A percentile compares a stretch with the other conserved stretches of the same genome.
phyloP scores from a whole-genome alignment of 495 filamentous ascomycete species.

The Geoglossum glabrum region DNA sequence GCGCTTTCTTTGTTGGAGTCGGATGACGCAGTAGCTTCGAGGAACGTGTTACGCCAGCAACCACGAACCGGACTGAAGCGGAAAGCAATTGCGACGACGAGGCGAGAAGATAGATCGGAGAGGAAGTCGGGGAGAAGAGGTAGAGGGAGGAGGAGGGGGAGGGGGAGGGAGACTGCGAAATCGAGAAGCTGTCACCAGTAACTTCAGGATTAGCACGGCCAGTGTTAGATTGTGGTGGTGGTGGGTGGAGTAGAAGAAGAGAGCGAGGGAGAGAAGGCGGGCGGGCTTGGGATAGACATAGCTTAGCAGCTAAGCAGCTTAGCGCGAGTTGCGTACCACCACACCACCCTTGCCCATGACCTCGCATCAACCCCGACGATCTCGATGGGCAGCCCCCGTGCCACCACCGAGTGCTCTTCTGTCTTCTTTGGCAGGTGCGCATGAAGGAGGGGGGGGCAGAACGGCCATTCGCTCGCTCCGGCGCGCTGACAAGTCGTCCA shows the following conservation, averaged over 20 bases:
- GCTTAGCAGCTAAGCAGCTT: not conserved
- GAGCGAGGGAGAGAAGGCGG: not conserved
- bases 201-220: not conserved
- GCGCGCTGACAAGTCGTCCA: not conserved
- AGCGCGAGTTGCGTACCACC: not conserved
- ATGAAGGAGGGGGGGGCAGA: not conserved
- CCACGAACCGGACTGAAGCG: conserved; percentile 19
- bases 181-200: not conserved
- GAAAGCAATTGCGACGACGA: conserved; percentile 12
- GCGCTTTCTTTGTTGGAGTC: not conserved
- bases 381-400: too few species aligned
- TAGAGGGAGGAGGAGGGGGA: conserved; percentile 4
- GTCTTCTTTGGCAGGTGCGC: too few species aligned
- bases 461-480: not conserved
- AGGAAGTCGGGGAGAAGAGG: conserved; percentile 14
- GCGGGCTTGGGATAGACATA: not conserved
- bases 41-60: conserved; percentile 8
- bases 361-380: too few species aligned
- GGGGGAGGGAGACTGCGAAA: conserved; percentile 1
- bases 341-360: too few species aligned
- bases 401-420: too few species aligned
- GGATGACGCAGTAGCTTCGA: not conserved
- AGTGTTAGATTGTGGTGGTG: not conserved
- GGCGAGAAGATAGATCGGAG: conserved; percentile 12
- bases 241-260: conserved; percentile 1